A percentile compares a stretch with the other conserved stretches of the same genome.
Conservation (phyloP, 805 yeast species). For the Candida xyloterini region DNA sequence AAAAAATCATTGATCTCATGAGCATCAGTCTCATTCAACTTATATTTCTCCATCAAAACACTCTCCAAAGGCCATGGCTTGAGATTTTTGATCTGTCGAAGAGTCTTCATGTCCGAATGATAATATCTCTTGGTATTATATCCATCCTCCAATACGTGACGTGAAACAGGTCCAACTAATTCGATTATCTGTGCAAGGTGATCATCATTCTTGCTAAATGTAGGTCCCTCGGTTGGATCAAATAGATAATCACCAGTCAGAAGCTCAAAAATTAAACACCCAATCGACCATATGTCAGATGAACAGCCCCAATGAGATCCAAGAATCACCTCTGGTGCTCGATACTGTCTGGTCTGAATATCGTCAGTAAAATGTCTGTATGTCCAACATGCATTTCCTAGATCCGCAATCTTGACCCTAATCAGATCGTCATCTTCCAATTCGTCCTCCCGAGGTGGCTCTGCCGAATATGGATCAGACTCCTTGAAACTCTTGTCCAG, state of each 20-base stretch:
- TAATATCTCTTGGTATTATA: slow-evolving; percentile 49
- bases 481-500: slow-evolving; percentile 39
- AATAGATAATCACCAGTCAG: slow-evolving; percentile 92
- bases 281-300: slow-evolving; percentile 95
- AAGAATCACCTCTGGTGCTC: slow-evolving; percentile 83
- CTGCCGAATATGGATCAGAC: slow-evolving; percentile 28
- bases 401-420: slow-evolving; percentile 85
- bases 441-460: slow-evolving; percentile 37
- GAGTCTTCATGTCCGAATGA: slow-evolving; percentile 37
- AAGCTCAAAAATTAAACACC: slow-evolving; percentile 85
- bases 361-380: slow-evolving; percentile 81
- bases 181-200: slow-evolving; percentile 95
- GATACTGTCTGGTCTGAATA: slow-evolving; percentile 87
- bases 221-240: slow-evolving; percentile 78
- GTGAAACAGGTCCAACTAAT: slow-evolving; percentile 38
- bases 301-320: slow-evolving; percentile 93
- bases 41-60: slow-evolving; percentile 84
- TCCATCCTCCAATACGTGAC: slow-evolving; percentile 59
- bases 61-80: slow-evolving; percentile 86
- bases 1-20: slow-evolving; percentile 71
- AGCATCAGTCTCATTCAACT: slow-evolving; percentile 65
- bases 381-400: slow-evolving; percentile 88
- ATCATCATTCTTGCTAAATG: slow-evolving; percentile 88
- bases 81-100: slow-evolving; percentile 74
- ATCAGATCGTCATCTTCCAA: slow-evolving; percentile 49